These are phyloP conservation scores for Russula sp. DNA, from an alignment of 768 basidiomycete species.

Conservation along the genomic window DNA sequence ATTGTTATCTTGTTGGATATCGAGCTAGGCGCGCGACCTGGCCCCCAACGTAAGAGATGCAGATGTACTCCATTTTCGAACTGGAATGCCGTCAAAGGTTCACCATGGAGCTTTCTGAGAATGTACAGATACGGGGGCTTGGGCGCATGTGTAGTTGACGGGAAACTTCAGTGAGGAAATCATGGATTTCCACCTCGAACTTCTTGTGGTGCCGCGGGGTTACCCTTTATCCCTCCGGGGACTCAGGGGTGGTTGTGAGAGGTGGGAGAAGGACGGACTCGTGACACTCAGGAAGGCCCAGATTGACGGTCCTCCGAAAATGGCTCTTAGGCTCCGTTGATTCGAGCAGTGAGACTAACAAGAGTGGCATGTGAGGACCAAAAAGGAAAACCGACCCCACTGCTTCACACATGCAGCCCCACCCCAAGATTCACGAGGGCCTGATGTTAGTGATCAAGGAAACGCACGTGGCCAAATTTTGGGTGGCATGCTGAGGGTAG, in stretches of 20 bases:
- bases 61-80: conserved; percentile 14
- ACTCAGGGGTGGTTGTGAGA: background rate
- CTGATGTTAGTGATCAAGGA: background rate
- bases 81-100: too few relatives aligned
- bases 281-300: background rate
- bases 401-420: too few relatives aligned
- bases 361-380: background rate
- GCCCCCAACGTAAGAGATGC: conserved; percentile 24
- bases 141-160: background rate
- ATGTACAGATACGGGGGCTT: too few relatives aligned
- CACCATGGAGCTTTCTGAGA: too few relatives aligned
- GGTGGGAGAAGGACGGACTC: background rate
- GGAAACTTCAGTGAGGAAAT: conserved; percentile 11
- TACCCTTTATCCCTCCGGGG: too few relatives aligned
- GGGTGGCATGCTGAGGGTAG: background rate
- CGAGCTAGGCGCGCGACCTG: conserved; percentile 9
- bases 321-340: background rate
- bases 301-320: background rate
- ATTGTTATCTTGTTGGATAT: conserved; percentile 20
- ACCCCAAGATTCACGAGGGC: background rate
- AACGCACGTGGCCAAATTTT: background rate
- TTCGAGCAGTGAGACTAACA: background rate
- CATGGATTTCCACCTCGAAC: conserved; percentile 22
- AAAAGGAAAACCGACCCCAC: background rate
- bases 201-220: background rate